Base-by-base conservation (phyloP, 1,139 yeast species). In the Taphrina communis region DNA sequence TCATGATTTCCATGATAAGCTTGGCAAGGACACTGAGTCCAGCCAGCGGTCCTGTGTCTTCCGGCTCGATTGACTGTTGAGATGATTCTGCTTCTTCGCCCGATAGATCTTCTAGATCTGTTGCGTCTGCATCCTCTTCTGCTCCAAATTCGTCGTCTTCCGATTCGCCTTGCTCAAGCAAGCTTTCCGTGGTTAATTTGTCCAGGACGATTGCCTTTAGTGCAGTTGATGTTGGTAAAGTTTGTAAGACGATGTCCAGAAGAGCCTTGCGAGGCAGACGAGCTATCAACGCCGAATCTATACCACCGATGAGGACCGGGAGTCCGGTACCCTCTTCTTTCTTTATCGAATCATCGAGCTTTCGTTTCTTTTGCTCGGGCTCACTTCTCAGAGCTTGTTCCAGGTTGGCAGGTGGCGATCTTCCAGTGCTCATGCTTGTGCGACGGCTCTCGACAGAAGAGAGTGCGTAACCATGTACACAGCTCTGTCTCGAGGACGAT, bases 1-100 rank as follows among this genome's bases (percentile, higher is more conserved):
- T 63, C 67, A 63, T 63, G 46, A 63, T 55, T 38, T 63, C 67
- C 67, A 63, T 63, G 21, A 63, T 63, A 52, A 63, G 67, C 61
- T 63, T 63, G 9, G 67, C 67, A 14, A 63, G 67, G 9, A 31
- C 55, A 35, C 61, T 53, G 50, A 63, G 55, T 6, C 67, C 67
- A 19, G 61, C 61, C n/a, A 63, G 46, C 19, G 61, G 67, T 17
- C 59, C 67, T 9, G 51, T 57, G 17, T 51, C 51, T 14, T 55
- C 48, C 11, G 56, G 38, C 44, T 48, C 56, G 21, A 25, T 35
- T 17, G 59, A 56, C 35, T 63, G 61, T 19, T 53, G 60, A 1
- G 51, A 41, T 0, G 59, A 56, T 17, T 63, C 67, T 25, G 62
- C 62, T 21, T 60, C 65, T 51, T 63, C 67, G 12, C 67, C 67